Conservation (phyloP, 2,329 filamentous ascomycete species). For the Zopfia rhizophila region DNA sequence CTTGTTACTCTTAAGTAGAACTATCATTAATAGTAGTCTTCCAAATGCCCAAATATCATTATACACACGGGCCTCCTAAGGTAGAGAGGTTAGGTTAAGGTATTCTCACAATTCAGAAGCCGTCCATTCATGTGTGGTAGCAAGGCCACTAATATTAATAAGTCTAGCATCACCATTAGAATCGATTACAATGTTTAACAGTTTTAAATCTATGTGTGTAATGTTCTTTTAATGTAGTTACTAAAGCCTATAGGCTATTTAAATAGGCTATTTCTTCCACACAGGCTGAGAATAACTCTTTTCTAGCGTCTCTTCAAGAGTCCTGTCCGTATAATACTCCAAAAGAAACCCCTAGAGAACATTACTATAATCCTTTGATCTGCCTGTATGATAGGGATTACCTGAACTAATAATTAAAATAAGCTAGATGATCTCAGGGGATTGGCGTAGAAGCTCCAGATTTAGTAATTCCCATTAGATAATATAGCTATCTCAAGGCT, state of each 20-base stretch:
- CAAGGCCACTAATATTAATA: constrained; percentile 10
- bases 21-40: too few species aligned
- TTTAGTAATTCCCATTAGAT: constrained; percentile 6
- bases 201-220: constrained; percentile 12
- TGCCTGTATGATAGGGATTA: constrained; percentile 10
- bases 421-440: constrained; percentile 1
- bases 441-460: neutral
- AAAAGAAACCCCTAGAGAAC: constrained; percentile 11
- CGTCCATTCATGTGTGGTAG: too few species aligned
- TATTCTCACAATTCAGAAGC: constrained; percentile 3
- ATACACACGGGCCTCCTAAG: constrained; percentile 7
- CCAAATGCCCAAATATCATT: too few species aligned
- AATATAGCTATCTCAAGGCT: constrained; percentile 3
- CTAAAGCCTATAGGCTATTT: constrained; percentile 4
- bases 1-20: too few species aligned
- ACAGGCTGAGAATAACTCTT: neutral
- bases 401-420: constrained; percentile 3
- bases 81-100: neutral
- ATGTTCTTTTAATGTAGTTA: constrained; percentile 5
- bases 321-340: constrained; percentile 4
- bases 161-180: constrained; percentile 1
- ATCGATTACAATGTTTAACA: constrained; percentile 6
- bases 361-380: neutral
- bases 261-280: constrained; percentile 2
- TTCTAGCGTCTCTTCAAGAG: neutral